Base-by-base conservation (phyloP, 441 rosid genomes). In the Erysimum cheiri region DNA sequence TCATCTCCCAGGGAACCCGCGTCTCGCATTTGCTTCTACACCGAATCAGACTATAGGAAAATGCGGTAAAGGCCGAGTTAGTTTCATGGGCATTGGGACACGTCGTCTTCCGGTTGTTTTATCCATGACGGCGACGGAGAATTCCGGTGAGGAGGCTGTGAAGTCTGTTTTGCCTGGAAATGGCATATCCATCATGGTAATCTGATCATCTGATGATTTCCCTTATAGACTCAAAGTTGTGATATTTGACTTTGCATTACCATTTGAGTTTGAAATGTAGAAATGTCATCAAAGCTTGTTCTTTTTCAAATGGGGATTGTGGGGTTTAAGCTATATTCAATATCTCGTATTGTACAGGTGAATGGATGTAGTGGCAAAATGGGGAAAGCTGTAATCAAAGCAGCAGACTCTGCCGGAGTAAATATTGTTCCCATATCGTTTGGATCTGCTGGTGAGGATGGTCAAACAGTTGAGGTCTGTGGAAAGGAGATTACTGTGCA, bases 341-440 rank as follows among this genome's bases (percentile, higher is more conserved):
- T 22, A 9, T 70, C n/a, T 70, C 5, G 55, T 37, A 13, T 24
- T 4, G 11, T 1, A 31, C 40, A 92, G 99, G 98, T 94, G 63
- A 92, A 92, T 80, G 80, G 96, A 59, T 90, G 93, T 61, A 83
- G 77, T 67, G 98, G 97, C 1, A 87, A 87, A 70, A 92, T 94
- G 98, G 96, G 98, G 39, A 87, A 89, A 72, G 89, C 93, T 72
- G 90, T 94, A 52, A 87, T 92, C 53, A 80, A 80, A 80, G 98
- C 95, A 12, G 98, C 96, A 10, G 90, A 87, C 14, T 80, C 92
- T 75, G 98, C 93, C 5, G 96, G 97, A 39, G 91, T 95, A 40
- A 78, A 85, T 60, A 62, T 92, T n/a, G 74, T 95, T 81, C 95
- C 98, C 1, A 70, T 80, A 13, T 88, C 96, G 50, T 85, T 95